phyloP scores from a whole-genome alignment of 306 rosid species.

The Abrus pulchellus region DNA sequence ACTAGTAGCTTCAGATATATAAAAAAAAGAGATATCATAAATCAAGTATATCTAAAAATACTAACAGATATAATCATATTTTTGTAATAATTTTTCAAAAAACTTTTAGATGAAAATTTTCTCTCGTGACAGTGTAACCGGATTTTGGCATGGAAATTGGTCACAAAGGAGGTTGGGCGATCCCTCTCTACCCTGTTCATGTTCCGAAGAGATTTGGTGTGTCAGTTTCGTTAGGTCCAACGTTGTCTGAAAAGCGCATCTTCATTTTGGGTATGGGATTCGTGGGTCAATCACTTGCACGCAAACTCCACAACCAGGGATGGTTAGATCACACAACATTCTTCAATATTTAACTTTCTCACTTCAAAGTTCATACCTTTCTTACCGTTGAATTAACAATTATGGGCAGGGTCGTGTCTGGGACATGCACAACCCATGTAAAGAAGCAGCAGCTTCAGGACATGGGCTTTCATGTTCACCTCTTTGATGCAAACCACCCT shows the following conservation, averaged over 20 bases:
- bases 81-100: too few species aligned
- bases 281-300: slow-evolving; percentile 70
- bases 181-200: slow-evolving; percentile 28
- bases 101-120: too few species aligned
- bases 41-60: too few species aligned
- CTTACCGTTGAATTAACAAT: not conserved
- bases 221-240: slow-evolving; percentile 15
- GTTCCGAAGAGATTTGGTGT: slow-evolving; percentile 24
- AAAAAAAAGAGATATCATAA: too few species aligned
- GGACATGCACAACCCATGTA: slow-evolving; percentile 69
- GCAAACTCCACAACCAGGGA: slow-evolving; percentile 71
- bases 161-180: slow-evolving; percentile 18
- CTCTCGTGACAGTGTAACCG: too few species aligned
- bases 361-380: slow-evolving; percentile 26
- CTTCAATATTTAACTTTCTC: slow-evolving; percentile 9
- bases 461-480: slow-evolving; percentile 70
- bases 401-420: slow-evolving; percentile 64
- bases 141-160: slow-evolving; percentile 44
- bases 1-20: too few species aligned
- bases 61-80: too few species aligned
- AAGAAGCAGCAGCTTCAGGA: slow-evolving; percentile 79
- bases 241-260: slow-evolving; percentile 56
- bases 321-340: slow-evolving; percentile 56
- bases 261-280: slow-evolving; percentile 83
- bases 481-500: slow-evolving; percentile 76